Evolutionary conservation across 129 eudicot species (phyloP).

Genomic region (Solidago caesia): DNA sequence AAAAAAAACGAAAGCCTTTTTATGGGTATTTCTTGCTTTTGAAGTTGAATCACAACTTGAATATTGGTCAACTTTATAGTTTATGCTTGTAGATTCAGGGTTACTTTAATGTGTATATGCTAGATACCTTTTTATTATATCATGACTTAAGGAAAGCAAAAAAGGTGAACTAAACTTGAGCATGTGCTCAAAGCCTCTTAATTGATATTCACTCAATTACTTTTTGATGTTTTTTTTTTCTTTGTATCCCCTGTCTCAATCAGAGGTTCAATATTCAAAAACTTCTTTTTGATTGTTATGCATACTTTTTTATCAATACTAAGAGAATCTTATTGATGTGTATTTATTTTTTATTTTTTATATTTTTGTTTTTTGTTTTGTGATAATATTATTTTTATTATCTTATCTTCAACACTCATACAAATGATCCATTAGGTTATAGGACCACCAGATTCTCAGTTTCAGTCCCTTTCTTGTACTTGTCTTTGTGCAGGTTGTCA

Average conservation of each 20-base stretch:
- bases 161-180: constrained; percentile 28
- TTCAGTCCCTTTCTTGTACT: constrained; percentile 32
- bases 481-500: constrained; percentile 12
- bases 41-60: constrained; percentile 32
- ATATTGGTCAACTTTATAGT: constrained; percentile 34
- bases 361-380: background rate
- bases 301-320: constrained; percentile 21
- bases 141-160: constrained; percentile 16
- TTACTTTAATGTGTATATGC: constrained; percentile 17
- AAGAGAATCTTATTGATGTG: constrained; percentile 25
- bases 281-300: background rate
- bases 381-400: constrained; percentile 17
- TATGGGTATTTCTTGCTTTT: constrained; percentile 28
- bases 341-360: too few relatives aligned
- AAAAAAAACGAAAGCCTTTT: background rate
- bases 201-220: constrained; percentile 11
- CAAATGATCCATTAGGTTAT: constrained; percentile 5
- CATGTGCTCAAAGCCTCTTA: constrained; percentile 32
- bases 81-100: constrained; percentile 31
- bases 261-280: constrained; percentile 30
- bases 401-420: constrained; percentile 29
- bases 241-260: constrained; percentile 21
- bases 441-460: constrained; percentile 37
- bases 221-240: constrained; percentile 16
- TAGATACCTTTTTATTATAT: constrained; percentile 10